Evolutionary conservation across 805 yeast genomes (phyloP), one percentile per base, ranked within the genome.

Genomic region (Cyberlindnera mycetangii): DNA sequence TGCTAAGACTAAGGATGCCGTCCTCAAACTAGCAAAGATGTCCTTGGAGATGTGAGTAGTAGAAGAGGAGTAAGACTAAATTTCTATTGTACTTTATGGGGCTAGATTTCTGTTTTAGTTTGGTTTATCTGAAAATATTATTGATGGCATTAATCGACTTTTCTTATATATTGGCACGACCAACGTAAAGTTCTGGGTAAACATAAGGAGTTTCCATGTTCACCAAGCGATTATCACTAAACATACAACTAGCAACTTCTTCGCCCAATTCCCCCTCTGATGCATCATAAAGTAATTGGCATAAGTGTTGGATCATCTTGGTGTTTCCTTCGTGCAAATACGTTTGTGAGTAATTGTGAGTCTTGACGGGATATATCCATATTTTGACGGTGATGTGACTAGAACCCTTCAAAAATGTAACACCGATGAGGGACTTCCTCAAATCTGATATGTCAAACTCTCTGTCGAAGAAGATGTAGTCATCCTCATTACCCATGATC

Each of bases 1-100:
- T 42, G 88, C 92, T 45, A 74, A 81, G 59, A 76, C 95, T 19
- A 70, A 74, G 51, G 97, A 89, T 41, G 85, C 86, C 25, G 97
- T 83, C 12, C 62, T 89, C 46, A 66, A 78, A 59, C 74, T 93
- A 65, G 97, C 98, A 7, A 69, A 67, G 49, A 56, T 65, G 59
- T 66, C 71, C 37, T 49, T 69, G 39, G 43, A 41, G 39, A 18
- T 19, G 39, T 44, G 28, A 24, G 8, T 9, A 12, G 12, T 24
- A 24, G 8, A 9, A 9, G 12, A 9, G 12, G 28, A 8, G 12
- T 9, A 24, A 24, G 28, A 24, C 12, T 8, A 9, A 24, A 24
- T 24, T 9, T 24, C 8, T 24, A 24, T 24, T n/a, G n/a, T n/a
- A n/a, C n/a, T n/a, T n/a, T n/a, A n/a, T n/a, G n/a, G n/a, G n/a